A percentile compares a stretch with the other conserved stretches of the same genome.
phyloP scores from a whole-genome alignment of 306 rosid genomes.

The Cucumis melo region DNA sequence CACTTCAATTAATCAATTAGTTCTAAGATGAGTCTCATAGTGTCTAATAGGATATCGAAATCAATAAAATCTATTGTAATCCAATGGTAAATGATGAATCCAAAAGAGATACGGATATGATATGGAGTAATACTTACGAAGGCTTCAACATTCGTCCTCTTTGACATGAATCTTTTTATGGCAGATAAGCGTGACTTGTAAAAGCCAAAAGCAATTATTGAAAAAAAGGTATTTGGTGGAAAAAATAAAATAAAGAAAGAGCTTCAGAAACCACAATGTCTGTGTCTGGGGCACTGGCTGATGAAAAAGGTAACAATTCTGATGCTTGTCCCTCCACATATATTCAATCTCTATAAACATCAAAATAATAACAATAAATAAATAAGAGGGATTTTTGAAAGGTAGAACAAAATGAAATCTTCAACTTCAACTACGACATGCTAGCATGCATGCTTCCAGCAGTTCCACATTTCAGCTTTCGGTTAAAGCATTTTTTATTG shows the following conservation, averaged over 20 bases:
- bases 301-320: neutral
- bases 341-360: neutral
- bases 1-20: too few species aligned
- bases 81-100: too few species aligned
- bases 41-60: too few species aligned
- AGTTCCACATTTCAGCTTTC: conserved; percentile 18
- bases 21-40: too few species aligned
- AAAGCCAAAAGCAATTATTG: conserved; percentile 9
- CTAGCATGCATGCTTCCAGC: conserved; percentile 15
- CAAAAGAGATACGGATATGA: too few species aligned
- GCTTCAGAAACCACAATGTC: neutral
- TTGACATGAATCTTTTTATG: neutral
- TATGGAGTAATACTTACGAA: neutral
- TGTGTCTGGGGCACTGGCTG: neutral
- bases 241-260: neutral
- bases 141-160: neutral
- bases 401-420: conserved; percentile 8
- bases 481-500: neutral
- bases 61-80: too few species aligned
- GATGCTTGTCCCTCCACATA: neutral
- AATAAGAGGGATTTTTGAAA: too few species aligned
- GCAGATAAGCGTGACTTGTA: conserved; percentile 22
- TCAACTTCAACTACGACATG: conserved; percentile 12
- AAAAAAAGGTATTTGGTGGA: neutral
- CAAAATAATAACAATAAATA: neutral